These are phyloP conservation scores for Aspergillus costaricaensis DNA, from an alignment of 2,329 filamentous ascomycete species.

Conservation along the genomic window DNA sequence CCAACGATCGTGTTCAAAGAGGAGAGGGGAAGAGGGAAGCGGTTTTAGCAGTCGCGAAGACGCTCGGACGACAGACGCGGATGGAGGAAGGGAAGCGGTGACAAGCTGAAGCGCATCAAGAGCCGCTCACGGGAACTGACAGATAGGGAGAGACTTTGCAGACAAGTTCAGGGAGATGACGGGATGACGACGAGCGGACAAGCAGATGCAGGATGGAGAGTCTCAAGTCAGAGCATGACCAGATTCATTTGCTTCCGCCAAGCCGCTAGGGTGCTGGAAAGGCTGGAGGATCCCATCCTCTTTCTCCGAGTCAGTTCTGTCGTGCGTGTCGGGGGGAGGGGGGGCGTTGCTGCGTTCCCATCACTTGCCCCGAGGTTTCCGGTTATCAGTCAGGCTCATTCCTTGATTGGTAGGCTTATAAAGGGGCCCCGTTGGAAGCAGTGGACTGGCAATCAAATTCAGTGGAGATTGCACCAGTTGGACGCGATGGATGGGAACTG, in stretches of 20 bases:
- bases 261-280: neutral
- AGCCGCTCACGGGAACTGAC: too few relatives aligned
- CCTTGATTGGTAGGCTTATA: neutral
- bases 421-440: neutral
- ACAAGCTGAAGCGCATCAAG: too few relatives aligned
- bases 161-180: neutral
- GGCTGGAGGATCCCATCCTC: constrained; percentile 1
- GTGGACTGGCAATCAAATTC: neutral
- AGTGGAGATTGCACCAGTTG: neutral
- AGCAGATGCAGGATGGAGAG: too few relatives aligned
- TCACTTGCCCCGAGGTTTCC: neutral
- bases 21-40: neutral
- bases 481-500: neutral
- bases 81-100: too few relatives aligned
- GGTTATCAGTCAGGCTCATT: neutral
- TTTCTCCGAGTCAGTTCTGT: neutral
- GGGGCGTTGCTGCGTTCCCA: too few relatives aligned
- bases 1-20: neutral
- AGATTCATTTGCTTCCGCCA: neutral
- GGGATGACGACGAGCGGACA: neutral
- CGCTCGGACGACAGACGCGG: too few relatives aligned
- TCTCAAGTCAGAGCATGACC: neutral
- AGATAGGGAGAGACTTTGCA: too few relatives aligned
- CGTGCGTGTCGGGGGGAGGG: too few relatives aligned
- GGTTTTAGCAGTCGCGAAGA: neutral